Evolutionary conservation across 106 monocot species (phyloP), one percentile per base, ranked within the genome.

Genomic region (Acanthochlamys bracteata): DNA sequence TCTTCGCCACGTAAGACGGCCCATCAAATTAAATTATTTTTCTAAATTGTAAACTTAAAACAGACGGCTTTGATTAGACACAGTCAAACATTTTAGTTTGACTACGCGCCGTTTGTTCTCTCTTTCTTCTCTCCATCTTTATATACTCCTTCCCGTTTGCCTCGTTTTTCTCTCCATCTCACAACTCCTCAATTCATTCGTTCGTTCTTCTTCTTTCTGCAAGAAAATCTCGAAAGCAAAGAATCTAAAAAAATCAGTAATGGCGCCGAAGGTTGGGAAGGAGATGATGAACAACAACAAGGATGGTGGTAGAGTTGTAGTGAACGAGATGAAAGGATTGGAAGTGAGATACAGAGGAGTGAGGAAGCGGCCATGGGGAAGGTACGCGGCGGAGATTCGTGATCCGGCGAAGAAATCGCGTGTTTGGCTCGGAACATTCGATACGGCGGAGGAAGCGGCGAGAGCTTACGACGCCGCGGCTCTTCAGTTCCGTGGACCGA

Each of bases 301-400:
- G 17, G 9, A 17, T 17, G 49, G 49, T 17, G 49, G 49, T 17
- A 6, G 33, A 33, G 6, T 33, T 3, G 33, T 33, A 33, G 33
- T 33, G 1, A 33, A 33, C 49, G 49, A 49, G 9, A 17, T 49
- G 15, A 49, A 49, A 49, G 49, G 49, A 14, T 17, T 49, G 55
- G 55, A 55, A 20, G 55, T 19, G 10, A 19, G 20, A 10, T 55
- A 55, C 20, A 15, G 55, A 10, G 55, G 55, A 10, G 55, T 55
- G 2, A 17, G 55, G 55, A 55, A 55, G 55, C 16, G 55, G 22
- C 55, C 55, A 55, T 55, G 55, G 55, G 55, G 55, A 21, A 17
- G 55, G 55, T 55, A 55, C 20, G 55, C 55, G n/a, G 55, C 55
- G 55, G 55, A 55, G 55, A 55, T 55, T 10, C 55, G 55, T 20